Evolutionary conservation across 73 alveolate genomes (phyloP).

Genomic region (Paramecium sexaurelia): DNA sequence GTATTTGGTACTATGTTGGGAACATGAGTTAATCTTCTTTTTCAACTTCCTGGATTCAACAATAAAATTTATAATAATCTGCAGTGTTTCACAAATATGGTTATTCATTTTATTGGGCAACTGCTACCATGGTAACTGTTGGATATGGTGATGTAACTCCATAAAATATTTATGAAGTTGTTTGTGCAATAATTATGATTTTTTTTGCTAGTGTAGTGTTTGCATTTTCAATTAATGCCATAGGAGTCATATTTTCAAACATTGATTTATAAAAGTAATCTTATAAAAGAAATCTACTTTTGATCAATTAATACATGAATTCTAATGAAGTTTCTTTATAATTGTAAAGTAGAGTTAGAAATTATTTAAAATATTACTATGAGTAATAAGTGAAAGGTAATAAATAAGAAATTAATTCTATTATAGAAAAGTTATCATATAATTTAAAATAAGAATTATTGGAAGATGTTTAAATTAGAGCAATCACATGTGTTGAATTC

Average conservation of each 20-base stretch:
- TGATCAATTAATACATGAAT: not conserved
- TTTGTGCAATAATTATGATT: constrained; percentile 20
- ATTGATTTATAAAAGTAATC: not conserved
- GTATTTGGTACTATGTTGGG: constrained; percentile 45
- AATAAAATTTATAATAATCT: not conserved
- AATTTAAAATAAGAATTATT: constrained; percentile 23
- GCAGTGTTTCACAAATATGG: not conserved
- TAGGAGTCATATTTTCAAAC: not conserved
- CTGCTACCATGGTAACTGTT: constrained; percentile 48
- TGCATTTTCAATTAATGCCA: constrained; percentile 46
- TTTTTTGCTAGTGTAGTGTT: constrained; percentile 1
- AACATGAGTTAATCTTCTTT: constrained; percentile 5
- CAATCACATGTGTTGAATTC: not conserved
- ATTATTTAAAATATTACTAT: not conserved
- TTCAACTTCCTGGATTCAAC: not conserved
- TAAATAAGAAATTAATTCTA: not conserved
- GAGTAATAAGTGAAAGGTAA: not conserved
- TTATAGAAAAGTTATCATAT: not conserved
- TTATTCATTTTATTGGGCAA: constrained; percentile 43
- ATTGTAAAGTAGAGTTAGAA: constrained; percentile 15
- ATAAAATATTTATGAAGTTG: constrained; percentile 19
- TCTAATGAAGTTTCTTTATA: constrained; percentile 14
- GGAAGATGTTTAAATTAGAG: constrained; percentile 8
- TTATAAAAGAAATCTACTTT: not conserved
- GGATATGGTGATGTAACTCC: constrained; percentile 30